Base-by-base conservation (phyloP, 352 stramenopile species). In the Phytophthora pseudosyringae region DNA sequence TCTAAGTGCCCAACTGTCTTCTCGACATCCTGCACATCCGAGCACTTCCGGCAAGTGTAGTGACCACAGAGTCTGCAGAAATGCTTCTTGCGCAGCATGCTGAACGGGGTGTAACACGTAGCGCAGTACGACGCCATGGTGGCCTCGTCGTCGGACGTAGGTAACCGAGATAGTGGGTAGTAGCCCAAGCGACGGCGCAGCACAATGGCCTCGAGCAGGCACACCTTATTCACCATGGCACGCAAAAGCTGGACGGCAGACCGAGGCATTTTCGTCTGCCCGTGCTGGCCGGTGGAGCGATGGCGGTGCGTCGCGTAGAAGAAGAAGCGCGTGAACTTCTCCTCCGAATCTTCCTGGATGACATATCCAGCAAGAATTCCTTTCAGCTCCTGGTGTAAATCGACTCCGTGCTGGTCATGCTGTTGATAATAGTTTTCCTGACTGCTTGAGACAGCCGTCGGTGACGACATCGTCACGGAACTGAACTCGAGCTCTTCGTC, bases 291-390 rank as follows among this genome's bases (percentile, higher is more conserved):
- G 6, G 36, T 51, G 2, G 59, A 29, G 9, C 57, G 50, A 25
- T 68, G 62, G 13, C 32, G 50, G 52, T 76, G 67, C 4, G 67
- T 80, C 15, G 73, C 80, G 63, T 88, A 85, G 53, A 91, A 88
- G 60, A 89, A 91, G 15, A 91, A 53, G 0, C 82, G 76, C 33
- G 82, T 91, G 51, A 81, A 83, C 55, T 89, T 76, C 10, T 79
- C 78, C 33, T 76, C 64, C 16, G 69, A 73, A 48, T 89, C 78
- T 59, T 89, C 82, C 21, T 86, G 76, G 4, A 89, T 55, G 21
- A 87, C 78, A 50, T 91, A 91, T 15, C 82, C 82, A 0, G 73
- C 72, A 3, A 88, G 26, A 38, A 89, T 56, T 0, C 80, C 78
- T 21, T 78, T 74, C 5, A 89, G 41, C 8, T 72, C 64, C 3